These are phyloP conservation scores for Trametes sanguinea DNA, from an alignment of 768 basidiomycete genomes.

Conservation along the genomic window DNA sequence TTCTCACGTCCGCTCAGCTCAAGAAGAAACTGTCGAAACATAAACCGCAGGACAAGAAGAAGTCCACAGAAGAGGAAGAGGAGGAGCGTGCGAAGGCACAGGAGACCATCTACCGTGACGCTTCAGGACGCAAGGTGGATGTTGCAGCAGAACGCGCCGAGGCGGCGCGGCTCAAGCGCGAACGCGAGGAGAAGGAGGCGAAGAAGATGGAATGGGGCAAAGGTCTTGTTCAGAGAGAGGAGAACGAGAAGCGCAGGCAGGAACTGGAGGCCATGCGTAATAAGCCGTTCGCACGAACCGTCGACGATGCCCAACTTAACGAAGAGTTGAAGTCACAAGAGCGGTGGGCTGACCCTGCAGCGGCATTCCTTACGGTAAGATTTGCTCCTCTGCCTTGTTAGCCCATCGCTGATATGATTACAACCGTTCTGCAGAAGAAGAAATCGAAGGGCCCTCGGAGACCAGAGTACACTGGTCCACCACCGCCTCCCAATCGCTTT, in stretches of 20 bases:
- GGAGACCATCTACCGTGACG: constrained; percentile 94
- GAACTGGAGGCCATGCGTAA: constrained; percentile 70
- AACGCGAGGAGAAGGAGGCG: constrained; percentile 83
- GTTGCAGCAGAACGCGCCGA: constrained; percentile 83
- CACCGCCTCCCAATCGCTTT: constrained; percentile 93
- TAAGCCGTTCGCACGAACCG: constrained; percentile 72
- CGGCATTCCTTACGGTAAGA: constrained; percentile 85
- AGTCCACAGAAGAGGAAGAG: constrained; percentile 43
- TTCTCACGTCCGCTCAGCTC: constrained; percentile 76
- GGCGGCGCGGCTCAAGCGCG: constrained; percentile 76
- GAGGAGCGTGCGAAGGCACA: constrained; percentile 66
- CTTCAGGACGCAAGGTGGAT: constrained; percentile 85
- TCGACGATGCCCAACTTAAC: constrained; percentile 85
- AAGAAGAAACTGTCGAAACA: constrained; percentile 56
- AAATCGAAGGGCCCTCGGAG: constrained; percentile 69
- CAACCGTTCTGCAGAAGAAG: constrained; percentile 57
- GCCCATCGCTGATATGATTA: not conserved
- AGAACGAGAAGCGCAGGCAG: constrained; percentile 62
- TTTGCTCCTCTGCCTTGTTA: not conserved
- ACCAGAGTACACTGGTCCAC: constrained; percentile 86
- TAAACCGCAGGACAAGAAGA: constrained; percentile 37
- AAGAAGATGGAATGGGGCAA: constrained; percentile 98
- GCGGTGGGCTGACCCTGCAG: constrained; percentile 98
- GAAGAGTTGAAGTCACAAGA: constrained; percentile 79
- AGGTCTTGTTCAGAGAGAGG: constrained; percentile 86